Evolutionary conservation across 1,284 basidiomycete species (phyloP).

Genomic region (Fomitopsis palustris): DNA sequence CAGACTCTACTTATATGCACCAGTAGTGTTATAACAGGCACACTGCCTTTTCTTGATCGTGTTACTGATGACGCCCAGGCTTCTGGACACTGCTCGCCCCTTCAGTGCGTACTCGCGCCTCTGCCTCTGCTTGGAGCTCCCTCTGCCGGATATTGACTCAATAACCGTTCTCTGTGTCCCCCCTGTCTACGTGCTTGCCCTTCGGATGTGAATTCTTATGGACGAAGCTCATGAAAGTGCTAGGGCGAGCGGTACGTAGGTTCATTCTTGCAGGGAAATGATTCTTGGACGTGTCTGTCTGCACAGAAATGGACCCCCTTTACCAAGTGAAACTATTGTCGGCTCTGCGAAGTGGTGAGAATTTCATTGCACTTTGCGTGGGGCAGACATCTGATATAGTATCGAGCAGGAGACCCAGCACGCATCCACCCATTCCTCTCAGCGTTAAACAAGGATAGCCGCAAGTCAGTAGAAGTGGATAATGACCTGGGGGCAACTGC

Average conservation of each 20-base stretch:
- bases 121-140: too few species aligned
- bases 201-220: too few species aligned
- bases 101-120: too few species aligned
- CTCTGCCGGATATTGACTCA: too few species aligned
- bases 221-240: neutral
- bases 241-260: neutral
- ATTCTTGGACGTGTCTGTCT: too few species aligned
- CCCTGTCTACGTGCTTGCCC: neutral
- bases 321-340: constrained; percentile 80
- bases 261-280: neutral
- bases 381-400: neutral
- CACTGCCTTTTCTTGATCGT: too few species aligned
- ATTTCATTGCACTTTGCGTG: too few species aligned
- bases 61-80: too few species aligned
- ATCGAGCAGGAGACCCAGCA: constrained; percentile 61
- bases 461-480: constrained; percentile 41
- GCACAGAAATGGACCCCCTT: constrained; percentile 50
- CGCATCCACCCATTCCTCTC: constrained; percentile 82
- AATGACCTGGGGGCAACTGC: constrained; percentile 69
- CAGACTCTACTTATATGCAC: too few species aligned
- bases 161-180: too few species aligned
- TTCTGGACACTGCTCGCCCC: too few species aligned
- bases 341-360: constrained; percentile 65
- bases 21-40: too few species aligned
- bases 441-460: constrained; percentile 65